Evolutionary conservation across 768 basidiomycete species (phyloP).

Genomic region (Tephrocybe sp.): DNA sequence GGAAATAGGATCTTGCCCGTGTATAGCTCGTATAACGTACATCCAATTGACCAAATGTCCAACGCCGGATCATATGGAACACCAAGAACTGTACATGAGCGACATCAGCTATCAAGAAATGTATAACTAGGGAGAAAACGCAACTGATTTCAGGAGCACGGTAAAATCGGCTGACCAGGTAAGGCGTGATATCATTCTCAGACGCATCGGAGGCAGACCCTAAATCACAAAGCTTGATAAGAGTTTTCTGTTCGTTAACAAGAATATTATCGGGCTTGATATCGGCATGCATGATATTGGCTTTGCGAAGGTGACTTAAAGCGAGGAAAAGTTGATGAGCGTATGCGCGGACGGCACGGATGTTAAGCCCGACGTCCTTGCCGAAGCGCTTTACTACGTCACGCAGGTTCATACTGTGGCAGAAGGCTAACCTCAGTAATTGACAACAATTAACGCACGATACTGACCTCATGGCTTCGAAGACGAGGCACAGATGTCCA

Average conservation of each 20-base stretch:
- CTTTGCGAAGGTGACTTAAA: slow-evolving; percentile 79
- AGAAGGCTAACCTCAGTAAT: not conserved
- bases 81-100: slow-evolving; percentile 74
- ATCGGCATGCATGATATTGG: slow-evolving; percentile 96
- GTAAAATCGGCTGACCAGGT: slow-evolving; percentile 96
- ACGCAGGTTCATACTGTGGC: slow-evolving; percentile 88
- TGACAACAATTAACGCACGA: not conserved
- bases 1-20: slow-evolving; percentile 98
- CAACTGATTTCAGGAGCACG: slow-evolving; percentile 98
- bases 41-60: slow-evolving; percentile 97
- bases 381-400: slow-evolving; percentile 98
- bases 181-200: slow-evolving; percentile 97
- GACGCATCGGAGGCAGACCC: slow-evolving; percentile 95
- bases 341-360: slow-evolving; percentile 98
- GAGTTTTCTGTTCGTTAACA: slow-evolving; percentile 91
- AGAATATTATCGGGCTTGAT: slow-evolving; percentile 98
- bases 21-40: slow-evolving; percentile 94
- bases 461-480: slow-evolving; percentile 83
- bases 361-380: slow-evolving; percentile 95
- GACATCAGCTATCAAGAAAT: slow-evolving; percentile 15
- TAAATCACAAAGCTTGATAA: slow-evolving; percentile 92
- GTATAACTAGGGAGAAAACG: slow-evolving; percentile 22
- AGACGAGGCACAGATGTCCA: slow-evolving; percentile 94
- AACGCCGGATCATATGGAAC: slow-evolving; percentile 91
- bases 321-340: slow-evolving; percentile 94